Percentiles rank a stretch among this genome's conserved stretches.
Evolutionary conservation across 73 alveolate species (phyloP).

Genomic region (Paramecium biaurelia): DNA sequence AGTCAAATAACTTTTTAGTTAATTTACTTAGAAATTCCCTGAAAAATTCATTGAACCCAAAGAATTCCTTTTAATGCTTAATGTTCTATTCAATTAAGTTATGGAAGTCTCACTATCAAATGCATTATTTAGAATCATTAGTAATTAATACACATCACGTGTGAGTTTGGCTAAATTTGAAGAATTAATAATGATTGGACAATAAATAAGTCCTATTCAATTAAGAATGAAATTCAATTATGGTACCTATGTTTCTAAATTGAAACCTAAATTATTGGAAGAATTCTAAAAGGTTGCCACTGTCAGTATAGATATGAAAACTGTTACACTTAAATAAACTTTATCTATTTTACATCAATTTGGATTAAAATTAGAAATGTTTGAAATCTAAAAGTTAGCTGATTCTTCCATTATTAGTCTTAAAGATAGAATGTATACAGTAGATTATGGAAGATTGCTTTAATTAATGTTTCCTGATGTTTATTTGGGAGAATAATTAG

Average conservation of each 20-base stretch:
- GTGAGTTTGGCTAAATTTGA: conserved; percentile 33
- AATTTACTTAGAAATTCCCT: conserved; percentile 26
- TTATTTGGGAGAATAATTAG: not conserved
- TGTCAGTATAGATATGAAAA: not conserved
- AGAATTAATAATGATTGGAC: not conserved
- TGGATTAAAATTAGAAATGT: conserved; percentile 13
- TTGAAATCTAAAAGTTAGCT: conserved; percentile 21
- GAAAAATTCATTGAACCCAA: conserved; percentile 44
- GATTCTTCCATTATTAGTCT: not conserved
- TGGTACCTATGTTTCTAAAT: not conserved
- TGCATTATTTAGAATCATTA: not conserved
- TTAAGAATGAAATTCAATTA: conserved; percentile 39
- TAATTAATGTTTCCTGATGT: conserved; percentile 6
- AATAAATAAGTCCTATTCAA: conserved; percentile 40
- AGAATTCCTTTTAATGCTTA: not conserved
- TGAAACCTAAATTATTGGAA: conserved; percentile 31
- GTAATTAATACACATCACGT: not conserved
- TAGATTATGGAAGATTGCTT: not conserved
- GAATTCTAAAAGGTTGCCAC: not conserved
- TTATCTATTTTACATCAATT: not conserved
- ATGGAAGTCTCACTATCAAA: not conserved
- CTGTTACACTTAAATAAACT: not conserved
- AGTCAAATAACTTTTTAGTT: not conserved
- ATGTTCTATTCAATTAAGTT: conserved; percentile 1
- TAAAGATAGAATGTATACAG: conserved; percentile 8